phyloP scores from a whole-genome alignment of 352 stramenopile genomes.

The Pythium vanterpoolii region DNA sequence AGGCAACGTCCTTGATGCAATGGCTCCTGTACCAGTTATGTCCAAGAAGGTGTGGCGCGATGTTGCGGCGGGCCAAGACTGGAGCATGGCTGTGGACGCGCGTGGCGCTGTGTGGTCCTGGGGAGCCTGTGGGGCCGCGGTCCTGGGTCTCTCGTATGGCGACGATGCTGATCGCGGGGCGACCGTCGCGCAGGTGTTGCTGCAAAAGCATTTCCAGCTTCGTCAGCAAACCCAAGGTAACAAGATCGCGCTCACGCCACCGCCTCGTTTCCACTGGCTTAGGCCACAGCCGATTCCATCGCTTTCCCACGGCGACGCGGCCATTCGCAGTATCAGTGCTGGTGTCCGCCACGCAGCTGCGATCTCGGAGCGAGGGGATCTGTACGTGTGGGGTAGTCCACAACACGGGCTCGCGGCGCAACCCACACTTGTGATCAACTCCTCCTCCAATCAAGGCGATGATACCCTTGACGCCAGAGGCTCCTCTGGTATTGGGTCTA shows the following conservation, averaged over 20 bases:
- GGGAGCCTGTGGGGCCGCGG: slow-evolving; percentile 62
- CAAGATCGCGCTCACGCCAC: slow-evolving; percentile 5
- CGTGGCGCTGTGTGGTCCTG: slow-evolving; percentile 77
- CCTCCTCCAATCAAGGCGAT: no score
- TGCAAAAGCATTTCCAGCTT: slow-evolving; percentile 41
- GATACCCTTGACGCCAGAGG: no score
- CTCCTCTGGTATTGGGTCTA: slow-evolving; percentile 17
- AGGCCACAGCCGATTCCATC: slow-evolving; percentile 35
- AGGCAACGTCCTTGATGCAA: slow-evolving; percentile 35
- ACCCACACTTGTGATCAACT: slow-evolving; percentile 18
- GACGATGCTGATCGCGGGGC: slow-evolving; percentile 18
- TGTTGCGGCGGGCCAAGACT: slow-evolving; percentile 69
- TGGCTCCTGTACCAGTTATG: slow-evolving; percentile 21
- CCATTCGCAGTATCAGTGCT: slow-evolving; percentile 66
- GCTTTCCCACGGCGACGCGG: slow-evolving; percentile 31
- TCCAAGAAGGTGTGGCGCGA: slow-evolving; percentile 31
- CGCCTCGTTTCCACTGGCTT: slow-evolving; percentile 27
- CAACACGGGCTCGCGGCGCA: background rate
- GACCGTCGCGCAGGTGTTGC: slow-evolving; percentile 34
- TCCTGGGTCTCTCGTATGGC: slow-evolving; percentile 42
- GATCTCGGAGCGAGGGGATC: slow-evolving; percentile 80
- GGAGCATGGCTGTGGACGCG: slow-evolving; percentile 66
- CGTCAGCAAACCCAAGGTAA: slow-evolving; percentile 12
- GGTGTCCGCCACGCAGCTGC: slow-evolving; percentile 85
- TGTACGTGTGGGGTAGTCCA: slow-evolving; percentile 89